Evolutionary conservation across 805 yeast species (phyloP), one percentile per base, ranked within the genome.

Genomic region (Teunomyces panamensis): DNA sequence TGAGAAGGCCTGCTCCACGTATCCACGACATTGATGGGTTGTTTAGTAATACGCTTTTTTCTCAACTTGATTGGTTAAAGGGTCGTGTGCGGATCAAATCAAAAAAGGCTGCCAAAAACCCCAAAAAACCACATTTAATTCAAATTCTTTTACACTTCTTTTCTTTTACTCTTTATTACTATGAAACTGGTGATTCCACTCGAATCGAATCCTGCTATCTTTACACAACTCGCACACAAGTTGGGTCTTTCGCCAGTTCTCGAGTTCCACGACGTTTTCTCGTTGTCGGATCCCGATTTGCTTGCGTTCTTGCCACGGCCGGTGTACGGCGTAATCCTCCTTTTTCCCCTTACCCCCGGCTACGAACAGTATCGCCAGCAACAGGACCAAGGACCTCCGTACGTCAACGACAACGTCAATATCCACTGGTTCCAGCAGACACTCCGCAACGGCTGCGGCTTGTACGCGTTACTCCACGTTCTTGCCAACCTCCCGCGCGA

Each of bases 141-240:
- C 16, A 16, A 16, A 16, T 16, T 16, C 16, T 16, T 16, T 16
- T 39, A 10, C 53, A 45, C 30, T 28, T 43, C 30, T 5, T n/a
- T 3, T 6, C 30, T 5, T n/a, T 3, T 6, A 24, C 16, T 24
- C 11, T 6, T 14, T 16, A 37, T 37, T 28, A 26, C 29, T 13
- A 26, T 13, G 14, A 54, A 48, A 46, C 35, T 84, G 10, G 92
- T 88, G 11, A 83, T 90, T 9, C 98, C 98, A 2, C 68, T 92
- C 30, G 99, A 94, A 63, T 87, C 95, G 6, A 89, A 90, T 57
- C 99, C 99, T 0, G 85, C 77, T 8, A 81, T 92, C 5, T 91
- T 92, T 69, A 80, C 86, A 7, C 71, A 71, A 0, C 83, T 89
- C 56, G 87, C 90, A 1, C 74, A 69, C 29, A 75, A 75, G 20